A percentile compares a stretch with the other conserved stretches of the same genome.
phyloP scores from a whole-genome alignment of 345 rosid genomes.

The Diplotaxis tenuifolia region DNA sequence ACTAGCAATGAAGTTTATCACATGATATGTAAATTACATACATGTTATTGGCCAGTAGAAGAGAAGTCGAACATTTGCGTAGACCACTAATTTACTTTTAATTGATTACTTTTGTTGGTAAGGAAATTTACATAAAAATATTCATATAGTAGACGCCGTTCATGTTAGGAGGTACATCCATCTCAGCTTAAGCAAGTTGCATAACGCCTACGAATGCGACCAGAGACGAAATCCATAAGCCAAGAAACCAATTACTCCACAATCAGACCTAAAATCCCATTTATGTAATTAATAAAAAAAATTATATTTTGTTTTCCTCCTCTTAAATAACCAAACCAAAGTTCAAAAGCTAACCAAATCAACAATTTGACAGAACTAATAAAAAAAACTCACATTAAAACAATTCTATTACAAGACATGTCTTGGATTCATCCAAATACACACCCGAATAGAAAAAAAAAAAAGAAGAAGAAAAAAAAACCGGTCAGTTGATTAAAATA shows the following conservation, averaged over 20 bases:
- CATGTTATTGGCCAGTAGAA: not conserved
- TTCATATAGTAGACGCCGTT: not conserved
- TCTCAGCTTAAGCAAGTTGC: not conserved
- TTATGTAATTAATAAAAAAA: not conserved
- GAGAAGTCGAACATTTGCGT: not conserved
- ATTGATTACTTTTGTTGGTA: not conserved
- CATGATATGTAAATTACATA: not conserved
- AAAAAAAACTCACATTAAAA: not conserved
- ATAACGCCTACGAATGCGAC: not conserved
- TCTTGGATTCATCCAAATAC: not conserved
- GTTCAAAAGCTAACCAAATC: not conserved
- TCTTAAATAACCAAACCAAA: not conserved
- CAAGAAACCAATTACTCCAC: constrained; percentile 26
- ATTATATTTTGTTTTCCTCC: constrained; percentile 10
- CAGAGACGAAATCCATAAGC: constrained; percentile 16
- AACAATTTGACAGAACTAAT: not conserved
- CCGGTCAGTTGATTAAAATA: constrained; percentile 22
- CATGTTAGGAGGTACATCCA: not conserved
- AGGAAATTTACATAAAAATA: not conserved
- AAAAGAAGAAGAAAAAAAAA: not conserved
- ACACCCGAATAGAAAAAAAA: not conserved
- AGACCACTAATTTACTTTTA: not conserved
- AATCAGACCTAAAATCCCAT: constrained; percentile 5
- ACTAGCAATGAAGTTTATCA: not conserved
- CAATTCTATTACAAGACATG: not conserved